Conservation (phyloP, 306 rosid species). For the Cicer bijugum region DNA sequence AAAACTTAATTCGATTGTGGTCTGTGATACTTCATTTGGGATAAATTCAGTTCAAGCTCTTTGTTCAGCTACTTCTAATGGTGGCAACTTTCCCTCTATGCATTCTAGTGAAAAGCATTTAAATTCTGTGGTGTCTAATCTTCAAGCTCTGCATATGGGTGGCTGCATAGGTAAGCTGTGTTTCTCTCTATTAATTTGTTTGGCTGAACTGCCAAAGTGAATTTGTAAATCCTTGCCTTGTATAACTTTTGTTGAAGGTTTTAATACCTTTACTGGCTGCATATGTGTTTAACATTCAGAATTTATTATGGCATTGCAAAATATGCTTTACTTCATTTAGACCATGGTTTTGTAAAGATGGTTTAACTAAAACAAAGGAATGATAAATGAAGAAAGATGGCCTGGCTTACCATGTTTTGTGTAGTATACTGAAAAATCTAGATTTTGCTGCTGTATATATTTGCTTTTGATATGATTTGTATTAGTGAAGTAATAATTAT, state of each 20-base stretch:
- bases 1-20: constrained; percentile 64
- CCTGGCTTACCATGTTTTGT: constrained; percentile 34
- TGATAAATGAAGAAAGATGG: constrained; percentile 38
- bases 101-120: constrained; percentile 43
- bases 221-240: constrained; percentile 8
- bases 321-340: constrained; percentile 10
- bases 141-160: constrained; percentile 72
- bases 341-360: constrained; percentile 32
- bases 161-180: constrained; percentile 70
- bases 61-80: constrained; percentile 53
- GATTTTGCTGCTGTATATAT: constrained; percentile 25
- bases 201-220: constrained; percentile 31
- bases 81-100: constrained; percentile 42
- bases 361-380: constrained; percentile 28
- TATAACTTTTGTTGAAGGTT: not conserved
- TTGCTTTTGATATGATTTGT: constrained; percentile 29
- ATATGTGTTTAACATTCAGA: constrained; percentile 2
- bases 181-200: constrained; percentile 41
- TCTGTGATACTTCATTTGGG: constrained; percentile 77
- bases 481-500: constrained; percentile 21
- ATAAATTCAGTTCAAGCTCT: constrained; percentile 67
- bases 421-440: constrained; percentile 28
- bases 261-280: constrained; percentile 27
- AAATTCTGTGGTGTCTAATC: constrained; percentile 60
- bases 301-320: constrained; percentile 26